phyloP scores from a whole-genome alignment of 2,329 filamentous ascomycete genomes.

The Elsinoe batatas region DNA sequence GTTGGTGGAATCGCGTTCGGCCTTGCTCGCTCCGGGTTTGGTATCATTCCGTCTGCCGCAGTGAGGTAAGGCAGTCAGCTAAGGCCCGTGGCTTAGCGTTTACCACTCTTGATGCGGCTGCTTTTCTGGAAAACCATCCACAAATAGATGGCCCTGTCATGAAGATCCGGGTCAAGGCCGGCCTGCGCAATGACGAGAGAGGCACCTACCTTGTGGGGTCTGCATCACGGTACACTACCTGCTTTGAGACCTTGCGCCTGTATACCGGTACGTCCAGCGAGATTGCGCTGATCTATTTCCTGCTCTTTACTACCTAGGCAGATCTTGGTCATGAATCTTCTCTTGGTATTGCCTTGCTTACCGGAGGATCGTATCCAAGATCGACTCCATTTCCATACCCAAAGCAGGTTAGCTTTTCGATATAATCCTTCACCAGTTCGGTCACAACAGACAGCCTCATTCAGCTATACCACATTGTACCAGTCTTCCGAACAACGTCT shows the following conservation, averaged over 20 bases:
- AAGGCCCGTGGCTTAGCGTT: constrained; percentile 8
- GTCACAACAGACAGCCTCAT: constrained; percentile 3
- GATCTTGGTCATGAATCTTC: background rate
- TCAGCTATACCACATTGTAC: constrained; percentile 6
- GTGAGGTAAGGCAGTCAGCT: background rate
- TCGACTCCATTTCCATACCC: background rate
- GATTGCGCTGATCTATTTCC: background rate
- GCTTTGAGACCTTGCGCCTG: background rate
- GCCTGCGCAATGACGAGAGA: background rate
- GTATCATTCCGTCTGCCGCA: background rate
- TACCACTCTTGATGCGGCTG: background rate
- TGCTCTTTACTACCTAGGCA: background rate
- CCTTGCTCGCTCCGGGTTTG: background rate
- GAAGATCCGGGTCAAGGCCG: background rate
- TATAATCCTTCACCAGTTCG: constrained; percentile 6
- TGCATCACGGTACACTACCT: background rate
- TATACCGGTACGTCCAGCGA: background rate
- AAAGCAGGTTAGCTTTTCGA: constrained; percentile 6
- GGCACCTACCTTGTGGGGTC: background rate
- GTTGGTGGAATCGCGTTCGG: background rate
- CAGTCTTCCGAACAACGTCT: background rate
- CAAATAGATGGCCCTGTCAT: constrained; percentile 1
- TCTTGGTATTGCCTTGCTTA: background rate
- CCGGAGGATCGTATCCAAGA: background rate
- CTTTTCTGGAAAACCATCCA: background rate